Percentiles rank a stretch among this genome's conserved stretches.
phyloP scores from a whole-genome alignment of 2,329 filamentous ascomycete genomes.

The Trichoderma atroviride region DNA sequence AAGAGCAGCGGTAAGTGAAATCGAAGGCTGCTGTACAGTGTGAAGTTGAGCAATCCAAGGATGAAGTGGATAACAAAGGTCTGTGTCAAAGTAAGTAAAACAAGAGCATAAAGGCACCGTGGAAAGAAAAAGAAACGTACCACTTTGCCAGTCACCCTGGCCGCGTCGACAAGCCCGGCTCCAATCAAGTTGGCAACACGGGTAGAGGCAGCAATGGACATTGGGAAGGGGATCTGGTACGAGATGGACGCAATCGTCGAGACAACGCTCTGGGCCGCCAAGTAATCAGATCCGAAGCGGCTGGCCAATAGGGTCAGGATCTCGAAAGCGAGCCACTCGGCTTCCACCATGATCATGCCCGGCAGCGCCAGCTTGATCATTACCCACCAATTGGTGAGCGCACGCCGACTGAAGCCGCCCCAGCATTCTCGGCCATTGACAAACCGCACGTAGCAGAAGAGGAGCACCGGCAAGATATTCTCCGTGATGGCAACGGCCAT shows the following conservation, averaged over 20 bases:
- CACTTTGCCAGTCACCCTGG: constrained; percentile 78
- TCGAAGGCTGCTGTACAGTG: constrained; percentile 68
- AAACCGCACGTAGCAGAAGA: constrained; percentile 77
- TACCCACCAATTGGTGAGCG: constrained; percentile 72
- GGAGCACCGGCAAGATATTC: constrained; percentile 72
- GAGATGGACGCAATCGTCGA: constrained; percentile 76
- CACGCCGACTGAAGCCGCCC: constrained; percentile 74
- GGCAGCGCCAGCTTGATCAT: constrained; percentile 89
- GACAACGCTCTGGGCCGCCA: constrained; percentile 87
- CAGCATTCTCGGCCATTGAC: constrained; percentile 77
- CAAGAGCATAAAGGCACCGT: not conserved
- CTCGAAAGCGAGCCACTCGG: constrained; percentile 92
- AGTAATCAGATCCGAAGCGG: constrained; percentile 74
- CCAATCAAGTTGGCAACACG: constrained; percentile 91
- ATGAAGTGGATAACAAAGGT: constrained; percentile 65
- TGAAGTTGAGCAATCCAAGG: constrained; percentile 79
- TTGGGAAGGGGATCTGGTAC: constrained; percentile 90
- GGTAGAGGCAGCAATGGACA: constrained; percentile 85
- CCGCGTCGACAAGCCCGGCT: constrained; percentile 77
- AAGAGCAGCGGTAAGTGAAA: constrained; percentile 77
- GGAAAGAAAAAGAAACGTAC: constrained; percentile 44
- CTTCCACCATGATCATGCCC: constrained; percentile 90
- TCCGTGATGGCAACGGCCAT: constrained; percentile 79
- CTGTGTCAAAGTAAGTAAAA: constrained; percentile 31
- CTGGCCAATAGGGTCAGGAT: constrained; percentile 81